Base-by-base conservation (phyloP, 1,139 yeast species). In the Diutina catenulata region DNA sequence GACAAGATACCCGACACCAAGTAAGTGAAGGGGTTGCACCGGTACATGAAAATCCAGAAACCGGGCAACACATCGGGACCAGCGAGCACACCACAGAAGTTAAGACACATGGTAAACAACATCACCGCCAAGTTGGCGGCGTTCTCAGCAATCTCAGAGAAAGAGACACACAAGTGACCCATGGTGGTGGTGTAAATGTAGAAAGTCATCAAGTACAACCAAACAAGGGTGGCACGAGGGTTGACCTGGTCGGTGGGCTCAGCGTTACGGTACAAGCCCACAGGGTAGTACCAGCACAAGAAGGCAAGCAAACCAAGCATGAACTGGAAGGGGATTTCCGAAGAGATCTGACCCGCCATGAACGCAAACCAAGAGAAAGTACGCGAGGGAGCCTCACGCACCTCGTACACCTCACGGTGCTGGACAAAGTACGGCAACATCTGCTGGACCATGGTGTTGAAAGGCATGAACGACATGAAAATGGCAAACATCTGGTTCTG, bases 211-310 rank as follows among this genome's bases (percentile, higher is more conserved):
- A 64, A 51, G 53, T 53, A 49, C 57, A 73, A 40, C 43, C 44
- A 46, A 44, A 45, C 42, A 28, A 40, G 36, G 10, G 41, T 45
- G 11, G 47, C 49, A 36, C 49, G 43, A 20, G 38, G 41, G 15
- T 40, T 31, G 15, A 45, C 45, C 13, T 42, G 18, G 28, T 39
- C 41, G 6, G 42, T 38, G 4, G 43, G 43, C n/a, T 43, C 55
- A 6, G 86, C 81, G 52, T 78, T 78, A 9, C 51, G 42, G 49
- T 76, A 73, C 42, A 77, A 60, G 2, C 93, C 94, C 44, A 82
- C 74, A 5, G 95, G 93, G 52, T 81, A 86, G 57, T 83, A 86
- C 77, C 83, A 83, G 43, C 79, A 71, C 52, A 82, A 71, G 60
- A 68, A 86, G 3, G 80, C 68, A 5, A 81, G 20, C 1, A 88